phyloP scores from a whole-genome alignment of 75 land plant genomes.

The Larix kaempferi region DNA sequence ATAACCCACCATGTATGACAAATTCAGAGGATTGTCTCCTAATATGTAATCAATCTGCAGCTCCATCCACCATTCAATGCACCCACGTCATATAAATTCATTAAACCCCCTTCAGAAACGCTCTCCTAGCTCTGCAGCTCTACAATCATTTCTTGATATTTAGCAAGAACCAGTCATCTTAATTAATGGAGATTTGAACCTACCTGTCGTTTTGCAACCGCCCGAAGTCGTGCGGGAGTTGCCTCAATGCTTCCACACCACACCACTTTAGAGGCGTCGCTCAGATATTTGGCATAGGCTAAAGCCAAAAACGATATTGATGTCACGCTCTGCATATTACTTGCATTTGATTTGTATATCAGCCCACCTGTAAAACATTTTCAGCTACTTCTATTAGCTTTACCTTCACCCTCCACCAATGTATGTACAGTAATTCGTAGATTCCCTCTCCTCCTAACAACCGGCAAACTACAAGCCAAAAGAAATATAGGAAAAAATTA shows the following conservation, averaged over 20 bases:
- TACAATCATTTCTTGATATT: too few relatives aligned
- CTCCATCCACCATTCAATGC: not conserved
- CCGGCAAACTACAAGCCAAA: too few relatives aligned
- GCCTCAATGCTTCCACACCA: slow-evolving; percentile 50
- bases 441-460: too few relatives aligned
- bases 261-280: slow-evolving; percentile 50
- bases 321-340: slow-evolving; percentile 94
- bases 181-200: not conserved
- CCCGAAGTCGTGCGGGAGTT: slow-evolving; percentile 38
- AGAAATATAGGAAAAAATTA: too few relatives aligned
- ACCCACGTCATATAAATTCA: not conserved
- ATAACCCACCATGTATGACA: slow-evolving; percentile 81
- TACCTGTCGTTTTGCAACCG: slow-evolving; percentile 73
- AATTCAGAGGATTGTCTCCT: slow-evolving; percentile 52
- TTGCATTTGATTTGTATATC: slow-evolving; percentile 58
- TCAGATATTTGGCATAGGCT: slow-evolving; percentile 71
- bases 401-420: too few relatives aligned
- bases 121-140: too few relatives aligned
- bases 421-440: too few relatives aligned
- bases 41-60: slow-evolving; percentile 70
- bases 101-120: not conserved
- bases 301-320: slow-evolving; percentile 72
- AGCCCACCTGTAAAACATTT: slow-evolving; percentile 65
- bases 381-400: too few relatives aligned
- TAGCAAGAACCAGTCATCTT: too few relatives aligned